Evolutionary conservation across 768 basidiomycete species (phyloP).

Genomic region (Stropharia rugosoannulata): DNA sequence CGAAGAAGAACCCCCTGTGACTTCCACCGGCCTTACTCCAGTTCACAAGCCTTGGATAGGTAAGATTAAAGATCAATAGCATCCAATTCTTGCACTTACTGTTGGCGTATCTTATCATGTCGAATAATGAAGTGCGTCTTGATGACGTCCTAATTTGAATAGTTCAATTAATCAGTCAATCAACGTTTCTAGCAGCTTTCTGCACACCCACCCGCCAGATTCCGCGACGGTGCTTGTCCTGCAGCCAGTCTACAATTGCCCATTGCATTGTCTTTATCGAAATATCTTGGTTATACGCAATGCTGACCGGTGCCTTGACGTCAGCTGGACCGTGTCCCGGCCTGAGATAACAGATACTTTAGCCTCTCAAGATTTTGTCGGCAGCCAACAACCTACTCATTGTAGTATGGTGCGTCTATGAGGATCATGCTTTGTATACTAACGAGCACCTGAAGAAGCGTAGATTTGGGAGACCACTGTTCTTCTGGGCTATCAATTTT

Average conservation of each 20-base stretch:
- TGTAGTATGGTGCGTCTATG: constrained; percentile 53
- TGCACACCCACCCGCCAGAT: constrained; percentile 43
- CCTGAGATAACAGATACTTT: constrained; percentile 25
- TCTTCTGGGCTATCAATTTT: constrained; percentile 28
- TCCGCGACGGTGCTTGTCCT: constrained; percentile 37
- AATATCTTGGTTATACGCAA: constrained; percentile 46
- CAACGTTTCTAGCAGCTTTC: background rate
- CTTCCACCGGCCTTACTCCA: constrained; percentile 11
- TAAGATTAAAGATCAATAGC: background rate
- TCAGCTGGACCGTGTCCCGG: constrained; percentile 48
- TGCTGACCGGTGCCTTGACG: constrained; percentile 30
- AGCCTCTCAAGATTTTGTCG: background rate
- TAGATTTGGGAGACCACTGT: constrained; percentile 51
- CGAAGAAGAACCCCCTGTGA: background rate
- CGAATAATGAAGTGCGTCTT: constrained; percentile 45
- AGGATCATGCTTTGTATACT: constrained; percentile 62
- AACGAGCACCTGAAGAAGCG: constrained; percentile 54
- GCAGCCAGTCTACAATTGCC: constrained; percentile 56
- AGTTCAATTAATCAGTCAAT: constrained; percentile 5
- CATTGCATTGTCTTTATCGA: constrained; percentile 43
- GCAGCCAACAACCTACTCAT: constrained; percentile 40
- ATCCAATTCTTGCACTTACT: constrained; percentile 28
- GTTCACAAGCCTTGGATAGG: constrained; percentile 13
- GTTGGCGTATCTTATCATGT: constrained; percentile 37
- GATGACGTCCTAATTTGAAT: constrained; percentile 43